A percentile compares a stretch with the other conserved stretches of the same genome.
Conservation (phyloP, 176 grass and related monocot species). For the Phragmites australis region DNA sequence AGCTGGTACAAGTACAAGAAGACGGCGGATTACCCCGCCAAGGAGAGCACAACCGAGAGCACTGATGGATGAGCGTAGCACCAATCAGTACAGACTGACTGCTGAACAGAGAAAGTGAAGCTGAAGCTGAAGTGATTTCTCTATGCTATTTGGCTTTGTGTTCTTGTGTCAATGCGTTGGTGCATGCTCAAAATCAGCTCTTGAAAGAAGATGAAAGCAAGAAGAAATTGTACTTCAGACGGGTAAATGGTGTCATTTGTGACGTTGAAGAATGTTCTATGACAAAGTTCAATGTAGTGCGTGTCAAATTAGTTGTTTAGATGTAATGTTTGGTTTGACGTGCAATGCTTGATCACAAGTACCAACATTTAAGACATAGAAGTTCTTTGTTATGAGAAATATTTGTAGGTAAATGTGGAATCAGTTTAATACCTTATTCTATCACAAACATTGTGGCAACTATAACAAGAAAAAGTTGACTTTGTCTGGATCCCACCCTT, state of each 20-base stretch:
- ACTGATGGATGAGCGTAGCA: neutral
- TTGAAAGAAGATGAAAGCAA: neutral
- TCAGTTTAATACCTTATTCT: too few species aligned
- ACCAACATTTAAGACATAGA: neutral
- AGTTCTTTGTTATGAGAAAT: too few species aligned
- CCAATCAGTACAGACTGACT: neutral
- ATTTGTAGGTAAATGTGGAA: too few species aligned
- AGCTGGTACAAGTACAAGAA: slow-evolving; percentile 87
- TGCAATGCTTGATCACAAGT: neutral
- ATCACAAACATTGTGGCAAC: too few species aligned
- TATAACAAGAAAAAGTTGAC: too few species aligned
- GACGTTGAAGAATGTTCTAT: neutral
- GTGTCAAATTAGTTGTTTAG: neutral
- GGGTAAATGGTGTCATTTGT: neutral
- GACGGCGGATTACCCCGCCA: slow-evolving; percentile 48
- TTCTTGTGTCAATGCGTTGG: neutral
- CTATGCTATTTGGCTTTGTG: neutral
- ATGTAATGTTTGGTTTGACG: neutral
- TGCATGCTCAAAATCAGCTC: neutral
- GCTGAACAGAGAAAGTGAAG: neutral
- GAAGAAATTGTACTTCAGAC: neutral
- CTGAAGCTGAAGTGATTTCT: slow-evolving; percentile 6
- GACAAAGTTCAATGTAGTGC: neutral
- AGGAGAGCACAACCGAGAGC: neutral
- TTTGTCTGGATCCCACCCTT: too few species aligned